Percentiles rank a stretch among this genome's conserved stretches.
Evolutionary conservation across 257 asterid genomes (phyloP).

Genomic region (Ilex aquifolium): DNA sequence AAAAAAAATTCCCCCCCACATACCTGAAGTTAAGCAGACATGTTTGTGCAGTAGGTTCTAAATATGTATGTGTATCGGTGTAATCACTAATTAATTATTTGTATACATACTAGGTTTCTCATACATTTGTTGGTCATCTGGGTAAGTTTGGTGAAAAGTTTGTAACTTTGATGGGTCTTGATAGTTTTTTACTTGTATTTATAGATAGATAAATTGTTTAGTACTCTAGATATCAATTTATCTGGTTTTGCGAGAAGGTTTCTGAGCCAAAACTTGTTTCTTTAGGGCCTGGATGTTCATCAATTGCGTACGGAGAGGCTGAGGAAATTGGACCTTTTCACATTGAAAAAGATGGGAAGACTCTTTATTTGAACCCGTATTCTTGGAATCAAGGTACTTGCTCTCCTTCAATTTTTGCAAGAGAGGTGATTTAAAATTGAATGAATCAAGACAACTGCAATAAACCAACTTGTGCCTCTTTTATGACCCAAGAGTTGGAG

Average conservation of each 20-base stretch:
- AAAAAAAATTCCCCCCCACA: no score
- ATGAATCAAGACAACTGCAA: background rate
- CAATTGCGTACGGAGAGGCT: conserved; percentile 85
- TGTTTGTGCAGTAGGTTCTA: no score
- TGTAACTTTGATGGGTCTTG: background rate
- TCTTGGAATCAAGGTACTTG: conserved; percentile 88
- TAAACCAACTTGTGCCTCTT: background rate
- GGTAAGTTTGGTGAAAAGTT: no score
- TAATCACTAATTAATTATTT: no score
- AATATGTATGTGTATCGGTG: no score
- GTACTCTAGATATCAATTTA: background rate
- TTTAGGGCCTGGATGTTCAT: conserved; percentile 97
- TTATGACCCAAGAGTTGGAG: background rate
- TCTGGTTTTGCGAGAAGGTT: background rate
- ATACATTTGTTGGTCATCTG: no score
- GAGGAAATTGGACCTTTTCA: conserved; percentile 97
- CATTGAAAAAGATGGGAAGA: conserved; percentile 86
- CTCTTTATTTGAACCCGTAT: conserved; percentile 72
- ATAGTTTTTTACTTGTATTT: no score
- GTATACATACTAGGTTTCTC: background rate
- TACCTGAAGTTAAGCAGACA: no score
- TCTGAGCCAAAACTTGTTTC: conserved; percentile 10
- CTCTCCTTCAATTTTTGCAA: background rate
- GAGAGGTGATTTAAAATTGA: background rate
- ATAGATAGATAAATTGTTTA: no score